These are phyloP conservation scores for Sugiyamaella castrensis DNA, from an alignment of 1,139 yeast genomes.

Conservation along the genomic window DNA sequence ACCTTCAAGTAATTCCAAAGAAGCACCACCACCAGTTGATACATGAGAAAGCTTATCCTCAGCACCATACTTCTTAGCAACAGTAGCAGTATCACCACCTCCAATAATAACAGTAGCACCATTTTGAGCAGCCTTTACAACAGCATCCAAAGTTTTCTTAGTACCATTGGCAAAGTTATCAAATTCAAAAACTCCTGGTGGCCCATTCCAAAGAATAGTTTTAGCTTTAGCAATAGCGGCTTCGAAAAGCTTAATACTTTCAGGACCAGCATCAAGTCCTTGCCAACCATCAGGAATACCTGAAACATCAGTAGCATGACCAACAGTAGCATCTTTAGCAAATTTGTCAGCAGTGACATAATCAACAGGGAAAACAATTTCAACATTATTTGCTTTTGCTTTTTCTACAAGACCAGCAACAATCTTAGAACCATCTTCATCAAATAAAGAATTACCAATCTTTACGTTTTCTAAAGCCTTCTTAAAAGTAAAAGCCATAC, in stretches of 20 bases:
- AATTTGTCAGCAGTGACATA: constrained; percentile 92
- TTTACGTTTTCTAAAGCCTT: constrained; percentile 77
- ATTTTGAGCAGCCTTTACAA: constrained; percentile 75
- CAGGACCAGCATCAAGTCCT: constrained; percentile 94
- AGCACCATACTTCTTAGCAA: constrained; percentile 94
- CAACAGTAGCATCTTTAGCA: constrained; percentile 81
- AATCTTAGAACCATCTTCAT: constrained; percentile 88
- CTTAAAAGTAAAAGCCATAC: constrained; percentile 98
- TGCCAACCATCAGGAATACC: constrained; percentile 93
- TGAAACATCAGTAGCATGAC: constrained; percentile 74
- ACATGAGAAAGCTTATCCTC: constrained; percentile 94
- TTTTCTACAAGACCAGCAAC: constrained; percentile 85
- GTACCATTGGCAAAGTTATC: constrained; percentile 88
- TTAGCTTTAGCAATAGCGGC: constrained; percentile 83
- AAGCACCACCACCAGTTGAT: constrained; percentile 99
- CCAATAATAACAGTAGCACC: constrained; percentile 97
- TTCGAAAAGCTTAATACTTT: constrained; percentile 71
- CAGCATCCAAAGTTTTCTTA: constrained; percentile 80
- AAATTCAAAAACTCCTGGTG: constrained; percentile 98
- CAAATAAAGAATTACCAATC: constrained; percentile 88
- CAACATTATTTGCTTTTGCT: constrained; percentile 92
- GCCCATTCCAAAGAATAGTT: constrained; percentile 99
- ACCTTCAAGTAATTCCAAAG: constrained; percentile 96
- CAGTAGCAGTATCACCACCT: constrained; percentile 99
- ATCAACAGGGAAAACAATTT: constrained; percentile 88